Evolutionary conservation across 2,329 filamentous ascomycete genomes (phyloP).

Genomic region (Cercospora brassicicola): DNA sequence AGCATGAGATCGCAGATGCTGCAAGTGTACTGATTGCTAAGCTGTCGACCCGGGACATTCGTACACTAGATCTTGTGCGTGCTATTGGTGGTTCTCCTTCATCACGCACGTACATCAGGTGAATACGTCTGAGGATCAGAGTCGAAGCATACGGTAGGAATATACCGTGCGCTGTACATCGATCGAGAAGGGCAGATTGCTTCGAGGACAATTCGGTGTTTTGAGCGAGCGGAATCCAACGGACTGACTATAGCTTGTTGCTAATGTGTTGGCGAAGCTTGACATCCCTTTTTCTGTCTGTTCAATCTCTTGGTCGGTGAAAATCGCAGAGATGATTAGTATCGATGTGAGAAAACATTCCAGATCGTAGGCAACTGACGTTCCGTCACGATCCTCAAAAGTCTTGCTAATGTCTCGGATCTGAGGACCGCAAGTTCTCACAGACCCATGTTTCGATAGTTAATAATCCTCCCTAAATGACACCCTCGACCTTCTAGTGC

Average conservation of each 20-base stretch:
- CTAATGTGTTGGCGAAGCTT: neutral
- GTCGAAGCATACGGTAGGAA: neutral
- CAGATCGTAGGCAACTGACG: neutral
- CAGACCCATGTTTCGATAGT: neutral
- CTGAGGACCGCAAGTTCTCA: neutral
- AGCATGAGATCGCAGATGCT: too few relatives aligned
- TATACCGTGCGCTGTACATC: neutral
- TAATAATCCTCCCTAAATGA: neutral
- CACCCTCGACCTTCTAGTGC: neutral
- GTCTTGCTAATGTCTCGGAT: neutral
- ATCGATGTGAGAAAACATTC: neutral
- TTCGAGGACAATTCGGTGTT: neutral
- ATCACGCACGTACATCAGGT: neutral
- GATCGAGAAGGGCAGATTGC: neutral
- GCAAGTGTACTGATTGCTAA: too few relatives aligned
- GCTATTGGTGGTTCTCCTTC: neutral
- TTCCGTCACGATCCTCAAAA: neutral
- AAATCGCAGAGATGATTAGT: neutral
- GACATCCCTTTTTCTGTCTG: neutral
- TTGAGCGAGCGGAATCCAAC: neutral
- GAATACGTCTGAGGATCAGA: neutral
- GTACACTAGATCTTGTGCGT: too few relatives aligned
- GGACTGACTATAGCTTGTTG: neutral
- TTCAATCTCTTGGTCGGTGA: neutral
- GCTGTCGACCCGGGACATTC: too few relatives aligned